Base-by-base conservation (phyloP, 2,329 filamentous ascomycete species). In the Hawksworthiomyces lignivorus region DNA sequence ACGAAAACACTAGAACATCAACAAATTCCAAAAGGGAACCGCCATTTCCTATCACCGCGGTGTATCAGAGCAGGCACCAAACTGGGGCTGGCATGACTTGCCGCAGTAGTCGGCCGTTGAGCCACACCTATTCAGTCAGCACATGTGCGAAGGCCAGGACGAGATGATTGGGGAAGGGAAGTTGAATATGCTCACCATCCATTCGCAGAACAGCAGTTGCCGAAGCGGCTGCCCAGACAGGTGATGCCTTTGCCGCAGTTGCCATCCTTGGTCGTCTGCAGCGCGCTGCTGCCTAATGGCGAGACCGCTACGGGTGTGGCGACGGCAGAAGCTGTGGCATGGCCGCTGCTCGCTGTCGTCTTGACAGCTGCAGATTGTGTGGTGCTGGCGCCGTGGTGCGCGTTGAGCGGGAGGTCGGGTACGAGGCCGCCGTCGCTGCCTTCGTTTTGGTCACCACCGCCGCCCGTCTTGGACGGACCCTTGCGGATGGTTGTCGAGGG, bases 201-300 rank as follows among this genome's bases (percentile, higher is more conserved):
- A 24, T 42, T 40, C 36, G 15, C 15, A 14, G 36, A 40, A 40
- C 48, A 49, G 42, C 48, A 49, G 37, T 44, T 40, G 37, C 48
- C 45, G 11, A 40, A 46, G 12, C n/a, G 32, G 33, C 28, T 36
- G 21, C 42, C 42, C 2, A 33, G 14, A 17, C 47, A 49, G 21
- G 39, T 45, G 7, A 26, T 20, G n/a, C 43, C 43, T 2, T 29
- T 24, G 29, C 47, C 47, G 44, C 47, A 49, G 29, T 34, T 36
- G 30, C 42, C 45, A 33, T 45, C 39, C n/a, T 15, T 32, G 10
- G 35, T 39, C n/a, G 12, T 28, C n/a, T 30, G 17, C 2, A 35
- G 29, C 4, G 31, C 19, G 14, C 8, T 8, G 12, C 24, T 12
- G 24, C 12, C 24, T 12, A 12, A 12, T 12, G 8, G 8, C 8